phyloP scores from a whole-genome alignment of 2,329 filamentous ascomycete genomes.

The Corniculantispora saksenae region DNA sequence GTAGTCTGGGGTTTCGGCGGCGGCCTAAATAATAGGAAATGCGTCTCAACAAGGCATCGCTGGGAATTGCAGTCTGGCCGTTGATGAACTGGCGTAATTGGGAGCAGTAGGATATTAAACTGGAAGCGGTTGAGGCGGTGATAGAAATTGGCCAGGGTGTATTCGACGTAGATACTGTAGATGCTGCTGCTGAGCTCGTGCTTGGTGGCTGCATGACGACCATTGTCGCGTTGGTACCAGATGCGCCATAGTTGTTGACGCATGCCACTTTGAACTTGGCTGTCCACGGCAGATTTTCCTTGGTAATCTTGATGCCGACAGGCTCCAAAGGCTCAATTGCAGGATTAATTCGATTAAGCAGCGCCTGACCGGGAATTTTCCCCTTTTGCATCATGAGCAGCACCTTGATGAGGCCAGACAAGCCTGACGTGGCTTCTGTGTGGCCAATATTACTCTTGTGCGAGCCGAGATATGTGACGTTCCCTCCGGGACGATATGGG shows the following conservation, averaged over 20 bases:
- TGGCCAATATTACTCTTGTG: slow-evolving; percentile 19
- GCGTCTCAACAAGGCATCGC: not conserved
- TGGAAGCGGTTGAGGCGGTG: no score
- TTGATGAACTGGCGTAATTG: not conserved
- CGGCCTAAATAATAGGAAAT: not conserved
- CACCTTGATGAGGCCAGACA: slow-evolving; percentile 50
- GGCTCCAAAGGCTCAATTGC: slow-evolving; percentile 18
- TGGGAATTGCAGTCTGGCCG: not conserved
- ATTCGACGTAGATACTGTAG: no score
- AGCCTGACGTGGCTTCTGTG: slow-evolving; percentile 37
- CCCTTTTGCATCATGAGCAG: slow-evolving; percentile 41
- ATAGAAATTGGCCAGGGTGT: no score
- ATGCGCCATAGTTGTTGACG: slow-evolving; percentile 40
- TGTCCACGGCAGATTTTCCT: slow-evolving; percentile 23
- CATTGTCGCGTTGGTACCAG: slow-evolving; percentile 29
- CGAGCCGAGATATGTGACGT: not conserved
- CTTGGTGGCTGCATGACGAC: slow-evolving; percentile 25
- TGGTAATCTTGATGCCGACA: not conserved
- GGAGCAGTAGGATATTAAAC: no score
- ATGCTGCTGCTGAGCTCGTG: no score
- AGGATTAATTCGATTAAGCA: slow-evolving; percentile 26
- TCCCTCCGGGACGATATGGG: slow-evolving; percentile 17
- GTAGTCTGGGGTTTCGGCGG: not conserved
- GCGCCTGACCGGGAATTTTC: slow-evolving; percentile 35
- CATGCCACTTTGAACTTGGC: slow-evolving; percentile 24